Evolutionary conservation across 2,329 filamentous ascomycete genomes (phyloP), one percentile per base, ranked within the genome.

Genomic region (Lachnellula suecica): DNA sequence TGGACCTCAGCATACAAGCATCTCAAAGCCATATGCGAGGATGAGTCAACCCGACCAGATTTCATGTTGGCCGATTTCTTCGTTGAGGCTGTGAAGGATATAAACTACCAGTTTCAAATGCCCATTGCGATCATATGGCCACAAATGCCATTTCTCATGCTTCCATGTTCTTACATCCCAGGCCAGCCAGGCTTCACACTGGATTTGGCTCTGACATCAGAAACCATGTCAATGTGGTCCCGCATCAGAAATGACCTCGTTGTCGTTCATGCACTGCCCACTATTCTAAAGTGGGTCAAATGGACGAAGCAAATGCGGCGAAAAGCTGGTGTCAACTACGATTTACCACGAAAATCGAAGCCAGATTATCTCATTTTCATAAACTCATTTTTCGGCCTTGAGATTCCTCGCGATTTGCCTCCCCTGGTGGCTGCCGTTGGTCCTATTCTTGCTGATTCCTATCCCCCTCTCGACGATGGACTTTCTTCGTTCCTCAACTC

Each of bases 31-130:
- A 60, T 70, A 17, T 58, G 64, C 49, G 34, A 55, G 2, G 56
- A 50, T 1, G 66, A 59, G 2, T 58, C 61, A 11, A 34, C 47
- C 4, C 22, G 19, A 22, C 73, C 73, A 0, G 67, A 70, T 55
- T 66, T 75, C 48, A 71, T 76, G 22, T 50, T 76, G 2, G 70
- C 71, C 0, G 73, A 76, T 47, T 76, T 73, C 63, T 73, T 75
- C 35, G 71, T 70, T 24, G 72, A 76, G 6, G 72, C 71, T 0
- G 71, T 66, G 2, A 61, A 67, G 42, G 74, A 76, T 49, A 72
- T 76, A 43, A 64, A 68, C 5, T 51, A 60, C 17, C 63, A 75
- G 56, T 68, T 68, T 29, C 58, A 61, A 13, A 52, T 75, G 4
- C 72, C 72, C 2, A 59, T 75, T 4, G 71, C 72, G 9, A 64